Evolutionary conservation across 164 flowering plant genomes (phyloP), one percentile per base, ranked within the genome.

Genomic region (Sedum album): DNA sequence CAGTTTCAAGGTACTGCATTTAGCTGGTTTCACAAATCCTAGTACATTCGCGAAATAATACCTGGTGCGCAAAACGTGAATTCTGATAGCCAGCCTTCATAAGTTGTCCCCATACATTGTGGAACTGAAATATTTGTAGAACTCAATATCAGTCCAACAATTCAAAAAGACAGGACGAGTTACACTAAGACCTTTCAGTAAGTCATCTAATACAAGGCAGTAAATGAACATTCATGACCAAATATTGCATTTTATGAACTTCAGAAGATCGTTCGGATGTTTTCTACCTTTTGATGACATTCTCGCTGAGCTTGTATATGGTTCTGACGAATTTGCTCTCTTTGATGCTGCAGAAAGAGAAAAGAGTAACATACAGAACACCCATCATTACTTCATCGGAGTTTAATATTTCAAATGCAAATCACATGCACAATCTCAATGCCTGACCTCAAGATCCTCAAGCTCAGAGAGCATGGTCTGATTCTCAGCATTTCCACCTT

Each of bases 51-150:
- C n/a, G 6, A 18, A 17, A n/a, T 41, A 26, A 8, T 39, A 91
- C 98, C 91, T 91, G 98, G 82, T 93, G 98, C 10, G 98, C 98
- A 77, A 93, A 93, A 71, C 98, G 96, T 36, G 98, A 93, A 68
- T 89, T 93, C 74, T 93, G 97, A 73, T 85, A 91, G n/a, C 98
- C 98, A 15, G 98, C 87, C 84, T 93, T 93, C 97, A 93, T 84
- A 61, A 93, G 95, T 48, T 93, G 98, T 70, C 97, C 98, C 98
- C 98, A 93, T 44, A 88, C 86, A 76, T 78, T 80, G 81, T 93
- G 98, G 76, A 89, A 93, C 98, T 93, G 86, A 31, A 73, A 70
- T 41, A 66, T 21, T 72, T 60, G 21, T 41, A 4, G 41, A 66
- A 25, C 9, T 26, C 62, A 46, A 72, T n/a, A 46, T 5, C 31